phyloP scores from a whole-genome alignment of 139 green algal species.

The Chlamydomonas sphaeroides region DNA sequence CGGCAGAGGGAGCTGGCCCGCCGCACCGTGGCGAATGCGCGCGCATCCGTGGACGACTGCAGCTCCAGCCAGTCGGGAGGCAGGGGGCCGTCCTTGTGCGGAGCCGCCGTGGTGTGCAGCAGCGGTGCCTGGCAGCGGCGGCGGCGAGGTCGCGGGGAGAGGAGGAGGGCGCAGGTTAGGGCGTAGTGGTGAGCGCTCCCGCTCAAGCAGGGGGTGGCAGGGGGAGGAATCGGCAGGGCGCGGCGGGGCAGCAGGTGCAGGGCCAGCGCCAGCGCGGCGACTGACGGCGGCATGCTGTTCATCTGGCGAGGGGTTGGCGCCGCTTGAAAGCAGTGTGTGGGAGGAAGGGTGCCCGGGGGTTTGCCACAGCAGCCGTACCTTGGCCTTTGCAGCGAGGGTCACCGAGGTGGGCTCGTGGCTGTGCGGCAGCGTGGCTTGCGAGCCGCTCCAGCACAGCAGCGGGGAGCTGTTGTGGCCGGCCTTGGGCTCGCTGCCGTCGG shows the following conservation, averaged over 20 bases:
- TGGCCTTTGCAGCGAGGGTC: background rate
- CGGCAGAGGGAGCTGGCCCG: too few relatives aligned
- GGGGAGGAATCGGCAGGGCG: too few relatives aligned
- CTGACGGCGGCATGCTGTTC: too few relatives aligned
- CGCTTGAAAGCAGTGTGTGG: too few relatives aligned
- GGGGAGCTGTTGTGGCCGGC: background rate
- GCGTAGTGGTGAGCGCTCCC: background rate
- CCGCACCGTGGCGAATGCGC: background rate
- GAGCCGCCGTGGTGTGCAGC: background rate
- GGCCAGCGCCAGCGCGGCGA: too few relatives aligned
- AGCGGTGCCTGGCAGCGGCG: background rate
- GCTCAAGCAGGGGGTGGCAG: background rate
- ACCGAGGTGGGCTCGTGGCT: background rate
- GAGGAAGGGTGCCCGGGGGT: background rate
- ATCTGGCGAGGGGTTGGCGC: too few relatives aligned
- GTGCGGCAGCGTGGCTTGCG: background rate
- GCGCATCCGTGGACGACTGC: background rate
- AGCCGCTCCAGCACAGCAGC: background rate
- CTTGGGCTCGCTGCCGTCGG: background rate
- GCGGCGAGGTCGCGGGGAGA: background rate
- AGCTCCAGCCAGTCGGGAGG: background rate
- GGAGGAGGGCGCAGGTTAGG: too few relatives aligned
- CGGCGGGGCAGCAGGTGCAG: too few relatives aligned
- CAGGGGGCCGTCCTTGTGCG: background rate
- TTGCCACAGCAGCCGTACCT: background rate